Evolutionary conservation across 805 yeast species (phyloP).

Genomic region (Sungouiella thailandica): DNA sequence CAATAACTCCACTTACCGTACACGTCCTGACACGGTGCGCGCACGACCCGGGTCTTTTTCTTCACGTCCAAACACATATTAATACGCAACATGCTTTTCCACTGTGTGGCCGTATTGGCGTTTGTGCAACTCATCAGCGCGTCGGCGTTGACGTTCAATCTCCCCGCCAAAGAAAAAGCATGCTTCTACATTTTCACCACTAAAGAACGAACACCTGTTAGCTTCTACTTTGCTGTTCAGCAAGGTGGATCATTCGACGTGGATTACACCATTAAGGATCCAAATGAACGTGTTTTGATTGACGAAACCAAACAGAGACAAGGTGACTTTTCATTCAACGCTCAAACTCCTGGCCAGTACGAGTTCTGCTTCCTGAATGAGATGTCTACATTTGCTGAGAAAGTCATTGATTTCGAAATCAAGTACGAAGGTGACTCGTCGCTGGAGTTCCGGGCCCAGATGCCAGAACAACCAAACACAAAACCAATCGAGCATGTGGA

Average conservation of each 20-base stretch:
- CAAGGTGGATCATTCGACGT: slow-evolving; percentile 77
- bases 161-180: slow-evolving; percentile 69
- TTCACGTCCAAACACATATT: slow-evolving; percentile 4
- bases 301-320: slow-evolving; percentile 61
- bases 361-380: slow-evolving; percentile 81
- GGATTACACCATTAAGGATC: slow-evolving; percentile 61
- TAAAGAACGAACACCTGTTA: slow-evolving; percentile 53
- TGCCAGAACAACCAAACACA: slow-evolving; percentile 49
- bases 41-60: slow-evolving; percentile 4
- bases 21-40: too few species aligned
- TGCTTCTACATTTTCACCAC: slow-evolving; percentile 72
- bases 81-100: slow-evolving; percentile 9
- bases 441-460: slow-evolving; percentile 48
- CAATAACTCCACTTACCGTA: too few species aligned
- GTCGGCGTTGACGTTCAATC: slow-evolving; percentile 65
- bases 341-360: slow-evolving; percentile 69
- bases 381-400: slow-evolving; percentile 77
- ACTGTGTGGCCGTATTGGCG: slow-evolving; percentile 17
- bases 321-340: slow-evolving; percentile 73
- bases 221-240: slow-evolving; percentile 80
- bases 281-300: slow-evolving; percentile 49
- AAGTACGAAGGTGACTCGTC: slow-evolving; percentile 41
- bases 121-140: slow-evolving; percentile 31
- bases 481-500: slow-evolving; percentile 50
- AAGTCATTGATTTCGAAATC: slow-evolving; percentile 80